phyloP scores from a whole-genome alignment of 192 early-diverging fungal genomes.

The Rhizophagus prolifer region DNA sequence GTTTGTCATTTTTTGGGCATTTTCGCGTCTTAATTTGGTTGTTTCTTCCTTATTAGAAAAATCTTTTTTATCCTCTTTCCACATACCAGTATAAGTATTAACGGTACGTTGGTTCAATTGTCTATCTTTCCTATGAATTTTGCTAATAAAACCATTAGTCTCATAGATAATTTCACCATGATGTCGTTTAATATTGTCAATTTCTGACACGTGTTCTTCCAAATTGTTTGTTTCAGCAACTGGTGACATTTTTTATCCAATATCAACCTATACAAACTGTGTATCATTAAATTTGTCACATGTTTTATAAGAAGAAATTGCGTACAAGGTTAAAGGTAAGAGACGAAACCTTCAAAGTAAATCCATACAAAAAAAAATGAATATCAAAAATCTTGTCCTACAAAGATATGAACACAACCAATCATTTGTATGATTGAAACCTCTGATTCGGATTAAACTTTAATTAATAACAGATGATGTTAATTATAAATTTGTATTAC shows the following conservation, averaged over 20 bases:
- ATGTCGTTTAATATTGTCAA: constrained; percentile 28
- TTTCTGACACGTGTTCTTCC: neutral
- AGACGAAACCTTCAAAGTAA: neutral
- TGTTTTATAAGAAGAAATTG: too few species aligned
- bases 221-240: neutral
- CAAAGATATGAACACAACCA: too few species aligned
- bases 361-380: neutral
- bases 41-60: constrained; percentile 37
- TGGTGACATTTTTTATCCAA: neutral
- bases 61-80: constrained; percentile 40
- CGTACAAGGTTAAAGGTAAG: neutral
- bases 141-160: constrained; percentile 36
- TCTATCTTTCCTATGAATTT: constrained; percentile 39
- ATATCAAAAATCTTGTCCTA: too few species aligned
- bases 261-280: neutral
- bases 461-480: too few species aligned
- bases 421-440: too few species aligned
- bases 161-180: constrained; percentile 42
- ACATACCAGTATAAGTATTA: constrained; percentile 39
- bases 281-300: too few species aligned
- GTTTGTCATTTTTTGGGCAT: constrained; percentile 46
- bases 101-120: constrained; percentile 31
- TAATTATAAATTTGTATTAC: too few species aligned
- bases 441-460: too few species aligned
- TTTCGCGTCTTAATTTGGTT: constrained; percentile 35